Base-by-base conservation (phyloP, 495 filamentous ascomycete species). In the Cetradonia linearis region DNA sequence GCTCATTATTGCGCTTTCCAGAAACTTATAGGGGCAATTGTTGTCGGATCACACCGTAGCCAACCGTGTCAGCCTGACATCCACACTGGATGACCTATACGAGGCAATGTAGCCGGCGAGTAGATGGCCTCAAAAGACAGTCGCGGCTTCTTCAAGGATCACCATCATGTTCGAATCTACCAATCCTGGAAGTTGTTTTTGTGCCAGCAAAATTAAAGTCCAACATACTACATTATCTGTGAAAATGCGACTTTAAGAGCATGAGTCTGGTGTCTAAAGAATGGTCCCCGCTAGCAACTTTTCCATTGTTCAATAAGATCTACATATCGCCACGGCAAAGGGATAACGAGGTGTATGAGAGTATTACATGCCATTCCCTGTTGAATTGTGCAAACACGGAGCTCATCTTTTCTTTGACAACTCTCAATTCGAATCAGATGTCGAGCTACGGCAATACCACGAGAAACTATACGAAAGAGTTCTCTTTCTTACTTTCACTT, bases 351-450 rank as follows among this genome's bases (percentile, higher is more conserved):
- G 52, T 56, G 3, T 56, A 56, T 8, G 27, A 16, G n/a, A 36
- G 33, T 5, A 37, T 47, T 0, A 56, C 53, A 6, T 18, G n/a
- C 0, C 36, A 62, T 48, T 36, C 23, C 3, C 23, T 46, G 30
- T 18, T 62, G 4, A 47, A 40, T 4, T 14, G 5, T n/a, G 48
- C 49, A 0, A 20, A 55, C 13, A 61, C 38, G 40, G 34, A 56
- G n/a, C n/a, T n/a, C n/a, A n/a, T n/a, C 23, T 61, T 14, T 37
- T 61, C 8, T 55, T 55, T 28, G 59, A 61, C 34, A 37, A 14
- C 0, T 33, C 48, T 2, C 36, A 44, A 13, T 61, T 55, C 25
- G 1, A 2, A 3, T 13, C 3, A 14, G 16, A 46, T 5, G 30
- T 28, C n/a, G 14, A 6, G 0, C 8, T 56, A 7, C 13, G n/a